These are phyloP conservation scores for Paramecium pentaurelia DNA, from an alignment of 73 alveolate species.

Conservation along the genomic window DNA sequence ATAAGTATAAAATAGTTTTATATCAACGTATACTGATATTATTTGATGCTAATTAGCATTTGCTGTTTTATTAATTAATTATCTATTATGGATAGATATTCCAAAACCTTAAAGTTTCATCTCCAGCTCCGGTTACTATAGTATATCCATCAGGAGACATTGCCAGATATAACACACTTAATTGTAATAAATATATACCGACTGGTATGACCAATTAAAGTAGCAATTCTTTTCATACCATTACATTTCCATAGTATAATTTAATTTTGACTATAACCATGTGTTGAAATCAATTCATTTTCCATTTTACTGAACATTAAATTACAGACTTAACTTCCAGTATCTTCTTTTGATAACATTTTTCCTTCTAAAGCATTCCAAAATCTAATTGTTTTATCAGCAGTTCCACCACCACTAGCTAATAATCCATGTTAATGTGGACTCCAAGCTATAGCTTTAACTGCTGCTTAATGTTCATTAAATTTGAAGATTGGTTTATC, in stretches of 20 bases:
- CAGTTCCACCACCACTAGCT: slow-evolving; percentile 99
- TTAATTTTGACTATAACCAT: slow-evolving; percentile 96
- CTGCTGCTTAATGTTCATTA: slow-evolving; percentile 97
- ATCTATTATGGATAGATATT: slow-evolving; percentile 77
- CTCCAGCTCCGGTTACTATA: slow-evolving; percentile 98
- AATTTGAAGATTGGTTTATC: slow-evolving; percentile 80
- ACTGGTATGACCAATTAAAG: slow-evolving; percentile 80
- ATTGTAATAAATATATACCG: not conserved
- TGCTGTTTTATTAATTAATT: not conserved
- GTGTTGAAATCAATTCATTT: slow-evolving; percentile 97
- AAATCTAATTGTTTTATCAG: slow-evolving; percentile 97
- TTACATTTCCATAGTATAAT: slow-evolving; percentile 94
- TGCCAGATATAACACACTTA: slow-evolving; percentile 91
- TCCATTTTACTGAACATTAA: slow-evolving; percentile 93
- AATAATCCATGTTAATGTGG: slow-evolving; percentile 98
- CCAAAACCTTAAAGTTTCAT: slow-evolving; percentile 99
- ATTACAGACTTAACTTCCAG: slow-evolving; percentile 98
- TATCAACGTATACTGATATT: slow-evolving; percentile 11
- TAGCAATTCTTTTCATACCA: slow-evolving; percentile 89
- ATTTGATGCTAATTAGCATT: not conserved
- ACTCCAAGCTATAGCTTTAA: slow-evolving; percentile 99
- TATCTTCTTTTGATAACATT: slow-evolving; percentile 81
- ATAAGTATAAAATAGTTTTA: not conserved
- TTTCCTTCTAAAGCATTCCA: slow-evolving; percentile 94
- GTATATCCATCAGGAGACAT: slow-evolving; percentile 97